Evolutionary conservation across 2,329 filamentous ascomycete species (phyloP).

Genomic region (Mycosphaerella sp.): DNA sequence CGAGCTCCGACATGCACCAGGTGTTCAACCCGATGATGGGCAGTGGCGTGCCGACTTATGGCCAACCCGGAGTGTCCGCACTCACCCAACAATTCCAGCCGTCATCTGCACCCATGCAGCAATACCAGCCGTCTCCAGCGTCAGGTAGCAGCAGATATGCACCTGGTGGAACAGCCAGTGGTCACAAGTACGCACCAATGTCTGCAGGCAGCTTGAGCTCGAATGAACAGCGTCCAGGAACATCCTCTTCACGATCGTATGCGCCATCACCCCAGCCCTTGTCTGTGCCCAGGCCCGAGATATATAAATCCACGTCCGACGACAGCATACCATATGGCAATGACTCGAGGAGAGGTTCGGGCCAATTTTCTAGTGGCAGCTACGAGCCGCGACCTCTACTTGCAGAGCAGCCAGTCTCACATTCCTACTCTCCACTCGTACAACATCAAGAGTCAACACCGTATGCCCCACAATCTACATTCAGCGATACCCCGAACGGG

Average conservation of each 20-base stretch:
- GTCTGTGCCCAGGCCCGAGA: constrained; percentile 26
- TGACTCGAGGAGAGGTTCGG: constrained; percentile 28
- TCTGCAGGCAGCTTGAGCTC: constrained; percentile 14
- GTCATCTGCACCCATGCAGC: constrained; percentile 20
- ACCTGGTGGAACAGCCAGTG: constrained; percentile 13
- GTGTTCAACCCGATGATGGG: constrained; percentile 55
- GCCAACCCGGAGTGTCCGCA: constrained; percentile 18
- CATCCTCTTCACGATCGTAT: constrained; percentile 22
- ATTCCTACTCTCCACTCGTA: constrained; percentile 14
- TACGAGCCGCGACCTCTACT: constrained; percentile 29
- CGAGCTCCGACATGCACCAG: constrained; percentile 53
- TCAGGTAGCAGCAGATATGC: constrained; percentile 29
- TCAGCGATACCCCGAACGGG: constrained; percentile 5
- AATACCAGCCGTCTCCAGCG: constrained; percentile 20
- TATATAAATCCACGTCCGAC: constrained; percentile 26
- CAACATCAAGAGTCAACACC: constrained; percentile 5
- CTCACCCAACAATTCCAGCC: constrained; percentile 16
- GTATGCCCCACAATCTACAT: neutral
- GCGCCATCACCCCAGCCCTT: constrained; percentile 23
- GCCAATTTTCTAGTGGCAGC: constrained; percentile 25
- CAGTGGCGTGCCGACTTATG: constrained; percentile 21
- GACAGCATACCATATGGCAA: constrained; percentile 26
- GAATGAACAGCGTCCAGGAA: constrained; percentile 23
- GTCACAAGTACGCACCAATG: constrained; percentile 19
- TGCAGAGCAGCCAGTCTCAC: constrained; percentile 22